phyloP scores from a whole-genome alignment of 2,329 filamentous ascomycete species.

The Alternaria triticimaculans region DNA sequence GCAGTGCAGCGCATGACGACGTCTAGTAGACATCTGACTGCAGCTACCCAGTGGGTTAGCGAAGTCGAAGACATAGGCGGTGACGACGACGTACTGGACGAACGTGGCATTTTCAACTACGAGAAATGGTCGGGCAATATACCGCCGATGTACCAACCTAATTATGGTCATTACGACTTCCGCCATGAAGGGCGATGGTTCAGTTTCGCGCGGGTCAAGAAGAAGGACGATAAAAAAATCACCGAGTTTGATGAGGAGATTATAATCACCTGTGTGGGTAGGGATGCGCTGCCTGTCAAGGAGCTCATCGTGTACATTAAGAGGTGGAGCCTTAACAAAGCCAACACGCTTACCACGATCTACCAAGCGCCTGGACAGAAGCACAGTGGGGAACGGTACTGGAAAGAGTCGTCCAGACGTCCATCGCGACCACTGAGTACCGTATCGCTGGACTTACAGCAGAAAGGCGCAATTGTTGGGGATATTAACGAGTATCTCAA shows the following conservation, averaged over 20 bases:
- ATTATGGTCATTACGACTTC: conserved; percentile 55
- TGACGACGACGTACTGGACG: neutral
- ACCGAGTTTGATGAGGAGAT: conserved; percentile 51
- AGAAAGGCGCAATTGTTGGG: conserved; percentile 69
- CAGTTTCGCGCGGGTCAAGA: conserved; percentile 48
- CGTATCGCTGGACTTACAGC: conserved; percentile 71
- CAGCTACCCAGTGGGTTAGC: conserved; percentile 42
- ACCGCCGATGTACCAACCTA: conserved; percentile 58
- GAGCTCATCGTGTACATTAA: conserved; percentile 54
- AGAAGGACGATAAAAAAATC: conserved; percentile 33
- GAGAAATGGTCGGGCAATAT: conserved; percentile 56
- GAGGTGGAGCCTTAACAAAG: conserved; percentile 51
- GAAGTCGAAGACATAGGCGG: conserved; percentile 39
- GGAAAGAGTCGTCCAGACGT: conserved; percentile 33
- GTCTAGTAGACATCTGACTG: conserved; percentile 47
- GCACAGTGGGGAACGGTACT: conserved; percentile 31
- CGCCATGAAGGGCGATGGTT: conserved; percentile 51
- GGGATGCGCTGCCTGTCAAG: conserved; percentile 57
- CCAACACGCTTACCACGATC: conserved; percentile 54
- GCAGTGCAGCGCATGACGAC: conserved; percentile 15
- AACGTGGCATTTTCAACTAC: conserved; percentile 55
- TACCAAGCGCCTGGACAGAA: conserved; percentile 53
- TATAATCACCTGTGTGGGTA: conserved; percentile 55
- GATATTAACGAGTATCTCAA: conserved; percentile 79
- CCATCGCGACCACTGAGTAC: conserved; percentile 70